Evolutionary conservation across 2,329 filamentous ascomycete species (phyloP).

Genomic region (Trichoderma atroviride): DNA sequence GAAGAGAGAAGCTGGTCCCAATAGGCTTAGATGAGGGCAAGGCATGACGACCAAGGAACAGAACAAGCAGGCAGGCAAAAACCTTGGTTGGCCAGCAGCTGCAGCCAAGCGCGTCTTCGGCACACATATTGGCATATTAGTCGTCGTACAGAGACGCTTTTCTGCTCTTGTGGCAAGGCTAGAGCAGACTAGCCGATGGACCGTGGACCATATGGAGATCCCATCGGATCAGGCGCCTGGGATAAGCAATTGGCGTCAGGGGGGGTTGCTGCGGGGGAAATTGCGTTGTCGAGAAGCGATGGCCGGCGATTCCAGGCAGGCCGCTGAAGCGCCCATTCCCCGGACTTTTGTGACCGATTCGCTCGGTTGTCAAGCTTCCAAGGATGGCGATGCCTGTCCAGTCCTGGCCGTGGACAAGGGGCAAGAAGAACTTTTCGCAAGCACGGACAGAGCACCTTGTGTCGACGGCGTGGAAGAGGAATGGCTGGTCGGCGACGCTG

Average conservation of each 20-base stretch:
- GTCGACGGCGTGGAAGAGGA: not conserved
- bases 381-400: not conserved
- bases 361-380: constrained; percentile 11
- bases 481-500: not conserved
- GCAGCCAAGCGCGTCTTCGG: not conserved
- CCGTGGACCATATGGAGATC: constrained; percentile 27
- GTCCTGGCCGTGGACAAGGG: not conserved
- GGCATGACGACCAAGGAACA: not conserved
- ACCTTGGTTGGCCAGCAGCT: constrained; percentile 15
- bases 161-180: constrained; percentile 3
- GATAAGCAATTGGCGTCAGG: constrained; percentile 26
- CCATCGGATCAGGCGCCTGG: constrained; percentile 28
- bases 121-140: not conserved
- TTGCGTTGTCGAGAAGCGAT: constrained; percentile 21
- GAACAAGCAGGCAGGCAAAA: not conserved
- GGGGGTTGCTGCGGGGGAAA: constrained; percentile 28
- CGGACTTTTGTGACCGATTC: constrained; percentile 22
- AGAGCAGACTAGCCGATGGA: constrained; percentile 26
- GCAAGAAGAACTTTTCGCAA: not conserved
- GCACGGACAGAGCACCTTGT: not conserved
- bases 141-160: not conserved
- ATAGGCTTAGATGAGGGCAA: constrained; percentile 9
- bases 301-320: constrained; percentile 19
- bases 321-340: constrained; percentile 13
- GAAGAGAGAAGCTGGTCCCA: not conserved